These are phyloP conservation scores for Gentiana macrophylla DNA, from an alignment of 257 asterid species.

Conservation along the genomic window DNA sequence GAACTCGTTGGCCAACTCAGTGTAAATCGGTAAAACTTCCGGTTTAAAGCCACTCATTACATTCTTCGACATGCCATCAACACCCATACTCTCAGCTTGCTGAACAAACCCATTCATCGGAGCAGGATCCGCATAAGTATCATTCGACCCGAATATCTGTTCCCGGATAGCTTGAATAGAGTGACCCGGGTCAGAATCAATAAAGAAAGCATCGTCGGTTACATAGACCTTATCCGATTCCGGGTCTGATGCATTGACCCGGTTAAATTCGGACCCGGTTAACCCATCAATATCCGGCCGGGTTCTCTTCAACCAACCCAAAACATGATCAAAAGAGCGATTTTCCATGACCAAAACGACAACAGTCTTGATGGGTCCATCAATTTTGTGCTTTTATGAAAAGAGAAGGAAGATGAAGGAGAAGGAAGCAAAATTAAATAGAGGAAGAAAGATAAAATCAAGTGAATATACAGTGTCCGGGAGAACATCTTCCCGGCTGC, in stretches of 20 bases:
- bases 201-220: slow-evolving; percentile 52
- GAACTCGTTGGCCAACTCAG: slow-evolving; percentile 63
- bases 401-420: slow-evolving; percentile 41
- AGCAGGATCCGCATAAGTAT: slow-evolving; percentile 56
- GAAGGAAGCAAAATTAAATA: slow-evolving; percentile 31
- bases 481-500: slow-evolving; percentile 31
- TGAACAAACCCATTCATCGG: slow-evolving; percentile 97
- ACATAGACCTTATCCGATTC: slow-evolving; percentile 36
- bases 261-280: slow-evolving; percentile 64
- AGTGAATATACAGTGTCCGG: slow-evolving; percentile 19
- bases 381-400: slow-evolving; percentile 35
- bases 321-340: slow-evolving; percentile 87
- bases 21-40: slow-evolving; percentile 57
- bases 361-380: slow-evolving; percentile 81
- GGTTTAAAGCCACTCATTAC: slow-evolving; percentile 94
- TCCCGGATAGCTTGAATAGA: slow-evolving; percentile 89
- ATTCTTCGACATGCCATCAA: slow-evolving; percentile 40
- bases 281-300: slow-evolving; percentile 89
- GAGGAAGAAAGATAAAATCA: slow-evolving; percentile 18
- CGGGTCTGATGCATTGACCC: slow-evolving; percentile 65
- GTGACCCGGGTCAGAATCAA: slow-evolving; percentile 92
- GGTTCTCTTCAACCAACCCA: slow-evolving; percentile 68
- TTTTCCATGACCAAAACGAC: slow-evolving; percentile 89
- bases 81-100: slow-evolving; percentile 80
- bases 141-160: slow-evolving; percentile 73